Base-by-base conservation (phyloP, 345 rosid genomes). In the Raphanus sativus region DNA sequence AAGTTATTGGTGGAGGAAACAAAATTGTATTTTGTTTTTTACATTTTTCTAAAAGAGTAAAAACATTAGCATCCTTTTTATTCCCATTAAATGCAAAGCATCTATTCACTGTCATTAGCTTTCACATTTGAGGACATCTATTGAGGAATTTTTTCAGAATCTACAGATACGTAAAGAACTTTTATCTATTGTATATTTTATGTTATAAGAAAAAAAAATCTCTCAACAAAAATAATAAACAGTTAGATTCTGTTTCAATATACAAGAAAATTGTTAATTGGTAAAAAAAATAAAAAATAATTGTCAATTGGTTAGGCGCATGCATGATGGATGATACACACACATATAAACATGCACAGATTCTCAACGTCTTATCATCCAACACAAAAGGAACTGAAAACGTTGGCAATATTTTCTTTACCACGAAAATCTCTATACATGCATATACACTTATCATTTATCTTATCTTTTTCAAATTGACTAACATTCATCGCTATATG, bases 91-190 rank as follows among this genome's bases (percentile, higher is more conserved):
- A 65, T 59, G 77, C 45, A 50, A 72, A 78, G 73, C 74, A 78
- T 50, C 58, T 78, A 59, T 59, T 66, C 1, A 59, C 28, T 42
- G 63, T 42, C 2, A 13, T 3, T 64, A 71, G 50, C 54, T 72
- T 73, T 78, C 77, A 73, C 64, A 67, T 63, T 34, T 72, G 28
- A 0, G 10, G 69, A 34, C 73, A 45, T 72, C 65, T 65, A 48
- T 10, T 12, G 6, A 62, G 70, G 60, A 64, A 36, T 40, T 21
- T 40, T 65, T 71, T 25, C 54, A 65, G 29, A 71, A 71, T 17
- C 62, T 5, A 30, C 40, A 24, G 6, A 42, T 42, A 42, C 52
- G 76, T 77, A 9, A 36, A 34, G 1, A 77, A 26, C 48, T 52
- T 62, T 26, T 5, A 11, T 33, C 10, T 10, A 55, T n/a, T n/a